Evolutionary conservation across 192 early-diverging fungal species (phyloP).

Genomic region (Entrophospora sp.): DNA sequence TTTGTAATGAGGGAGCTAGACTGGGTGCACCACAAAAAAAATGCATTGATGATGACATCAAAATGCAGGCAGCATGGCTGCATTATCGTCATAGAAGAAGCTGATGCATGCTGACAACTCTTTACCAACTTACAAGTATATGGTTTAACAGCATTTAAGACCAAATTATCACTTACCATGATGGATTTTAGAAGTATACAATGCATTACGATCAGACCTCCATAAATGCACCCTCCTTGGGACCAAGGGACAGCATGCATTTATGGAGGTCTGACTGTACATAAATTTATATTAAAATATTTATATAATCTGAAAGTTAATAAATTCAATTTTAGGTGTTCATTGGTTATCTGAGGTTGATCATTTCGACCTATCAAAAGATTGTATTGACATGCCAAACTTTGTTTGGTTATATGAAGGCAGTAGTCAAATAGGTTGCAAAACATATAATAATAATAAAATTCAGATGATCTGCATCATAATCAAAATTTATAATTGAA

Average conservation of each 20-base stretch:
- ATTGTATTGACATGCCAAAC: constrained; percentile 16
- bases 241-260: too few relatives aligned
- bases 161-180: constrained; percentile 18
- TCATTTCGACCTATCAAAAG: constrained; percentile 5
- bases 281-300: constrained; percentile 15
- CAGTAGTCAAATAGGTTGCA: constrained; percentile 14
- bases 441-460: too few relatives aligned
- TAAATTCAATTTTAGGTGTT: constrained; percentile 16
- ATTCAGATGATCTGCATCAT: too few relatives aligned
- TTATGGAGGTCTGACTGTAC: too few relatives aligned
- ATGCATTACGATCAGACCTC: too few relatives aligned
- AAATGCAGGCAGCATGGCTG: constrained; percentile 12
- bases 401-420: constrained; percentile 20
- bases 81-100: constrained; percentile 18
- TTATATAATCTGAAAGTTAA: constrained; percentile 7
- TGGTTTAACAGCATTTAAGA: constrained; percentile 16
- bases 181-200: constrained; percentile 17
- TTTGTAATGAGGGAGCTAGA: constrained; percentile 17
- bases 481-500: too few relatives aligned
- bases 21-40: constrained; percentile 14
- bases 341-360: constrained; percentile 19
- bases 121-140: constrained; percentile 16
- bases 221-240: too few relatives aligned
- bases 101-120: constrained; percentile 11
- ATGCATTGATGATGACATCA: constrained; percentile 13